Percentiles rank a stretch among this genome's conserved stretches.
Evolutionary conservation across 2,329 filamentous ascomycete species (phyloP).

Genomic region (Canariomyces notabilis): DNA sequence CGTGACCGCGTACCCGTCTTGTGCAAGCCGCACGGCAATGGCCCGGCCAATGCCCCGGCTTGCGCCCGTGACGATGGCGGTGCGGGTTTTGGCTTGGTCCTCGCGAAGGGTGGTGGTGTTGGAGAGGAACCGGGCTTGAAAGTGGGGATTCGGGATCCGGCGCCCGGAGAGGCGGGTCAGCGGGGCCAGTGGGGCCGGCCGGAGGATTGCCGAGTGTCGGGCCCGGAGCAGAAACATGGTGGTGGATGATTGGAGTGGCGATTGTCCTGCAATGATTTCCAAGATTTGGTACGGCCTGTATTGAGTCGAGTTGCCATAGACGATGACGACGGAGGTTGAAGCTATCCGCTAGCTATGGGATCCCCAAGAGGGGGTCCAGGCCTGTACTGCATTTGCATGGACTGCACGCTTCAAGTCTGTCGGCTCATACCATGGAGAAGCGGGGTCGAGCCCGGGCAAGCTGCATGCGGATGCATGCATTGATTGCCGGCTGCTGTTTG

Average conservation of each 20-base stretch:
- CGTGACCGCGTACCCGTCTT: constrained; percentile 62
- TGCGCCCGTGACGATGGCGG: constrained; percentile 27
- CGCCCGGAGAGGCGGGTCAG: background rate
- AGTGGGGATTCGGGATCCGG: background rate
- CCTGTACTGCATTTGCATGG: too few species aligned
- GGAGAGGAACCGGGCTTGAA: background rate
- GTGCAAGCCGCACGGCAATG: constrained; percentile 58
- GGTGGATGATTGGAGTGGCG: too few species aligned
- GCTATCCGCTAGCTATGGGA: too few species aligned
- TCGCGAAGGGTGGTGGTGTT: background rate
- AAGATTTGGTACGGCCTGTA: too few species aligned
- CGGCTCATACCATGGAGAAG: background rate
- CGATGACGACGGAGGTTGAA: too few species aligned
- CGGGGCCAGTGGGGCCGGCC: background rate
- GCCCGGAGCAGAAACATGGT: background rate
- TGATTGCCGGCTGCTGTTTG: background rate
- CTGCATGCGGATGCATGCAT: background rate
- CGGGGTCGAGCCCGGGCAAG: background rate
- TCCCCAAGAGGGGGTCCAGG: too few species aligned
- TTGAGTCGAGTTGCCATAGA: too few species aligned
- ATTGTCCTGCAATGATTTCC: background rate
- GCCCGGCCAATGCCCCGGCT: constrained; percentile 49
- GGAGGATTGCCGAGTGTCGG: background rate
- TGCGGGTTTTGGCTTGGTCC: background rate
- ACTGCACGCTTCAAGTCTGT: background rate